Conservation (phyloP, 164 flowering plant species). For the Cinnamomum chago region DNA sequence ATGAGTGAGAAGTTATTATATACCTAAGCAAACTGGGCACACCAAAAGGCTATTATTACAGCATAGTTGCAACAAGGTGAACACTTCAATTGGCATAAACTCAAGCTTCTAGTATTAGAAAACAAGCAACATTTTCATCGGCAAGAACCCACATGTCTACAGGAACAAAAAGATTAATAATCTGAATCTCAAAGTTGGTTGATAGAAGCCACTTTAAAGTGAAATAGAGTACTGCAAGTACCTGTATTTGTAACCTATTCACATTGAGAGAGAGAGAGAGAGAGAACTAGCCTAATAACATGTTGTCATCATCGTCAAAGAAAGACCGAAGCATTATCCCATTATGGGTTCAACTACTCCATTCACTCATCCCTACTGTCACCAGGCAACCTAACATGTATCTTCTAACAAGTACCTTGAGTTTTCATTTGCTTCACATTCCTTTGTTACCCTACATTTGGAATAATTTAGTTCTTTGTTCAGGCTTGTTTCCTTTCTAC, state of each 20-base stretch:
- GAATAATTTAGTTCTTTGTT: too few relatives aligned
- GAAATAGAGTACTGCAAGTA: not conserved
- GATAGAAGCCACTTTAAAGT: not conserved
- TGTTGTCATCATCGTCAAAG: too few relatives aligned
- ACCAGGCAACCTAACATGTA: not conserved
- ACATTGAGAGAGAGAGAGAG: not conserved
- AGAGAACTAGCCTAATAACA: too few relatives aligned
- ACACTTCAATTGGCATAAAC: not conserved
- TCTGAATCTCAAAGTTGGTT: not conserved
- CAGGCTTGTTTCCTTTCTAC: not conserved
- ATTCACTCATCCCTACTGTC: not conserved
- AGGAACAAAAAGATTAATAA: not conserved
- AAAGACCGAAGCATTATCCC: too few relatives aligned
- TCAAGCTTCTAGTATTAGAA: not conserved
- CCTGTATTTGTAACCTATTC: not conserved
- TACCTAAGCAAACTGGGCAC: not conserved
- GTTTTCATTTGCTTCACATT: too few relatives aligned
- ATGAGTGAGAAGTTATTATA: not conserved
- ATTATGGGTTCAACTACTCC: too few relatives aligned
- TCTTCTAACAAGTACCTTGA: too few relatives aligned
- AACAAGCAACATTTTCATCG: not conserved
- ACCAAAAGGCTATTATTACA: too few relatives aligned
- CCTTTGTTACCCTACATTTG: too few relatives aligned
- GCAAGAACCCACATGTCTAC: not conserved
- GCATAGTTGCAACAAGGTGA: not conserved